Base-by-base conservation (phyloP, 345 rosid genomes). In the Salix koriyanagi region DNA sequence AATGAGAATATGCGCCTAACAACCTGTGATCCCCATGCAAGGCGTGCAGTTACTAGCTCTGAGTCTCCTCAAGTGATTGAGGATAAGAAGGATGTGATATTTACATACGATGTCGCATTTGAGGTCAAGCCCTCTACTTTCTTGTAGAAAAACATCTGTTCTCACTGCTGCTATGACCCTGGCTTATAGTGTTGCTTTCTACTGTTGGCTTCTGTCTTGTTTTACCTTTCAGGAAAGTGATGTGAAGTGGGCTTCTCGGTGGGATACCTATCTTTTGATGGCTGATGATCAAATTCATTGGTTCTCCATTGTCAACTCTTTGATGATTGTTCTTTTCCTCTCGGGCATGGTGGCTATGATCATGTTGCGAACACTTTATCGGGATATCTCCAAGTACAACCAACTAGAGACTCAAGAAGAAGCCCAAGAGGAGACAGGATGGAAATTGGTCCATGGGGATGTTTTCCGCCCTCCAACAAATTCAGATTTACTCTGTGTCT, bases 311-410 rank as follows among this genome's bases (percentile, higher is more conserved):
- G 91, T 94, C 73, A 94, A 94, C 74, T 94, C 98, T 1, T 84
- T 92, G 89, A 94, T 92, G 97, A 92, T 94, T 76, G 95, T 94
- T 70, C 92, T 94, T 73, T 92, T 94, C 90, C 97, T 94, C 62
- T 92, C 97, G 1, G 98, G 98, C 15, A 94, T 94, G 97, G 91
- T 94, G 81, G 98, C 98, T 48, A 94, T 94, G 98, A 94, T 92
- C 75, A 94, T 94, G 98, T 70, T 94, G 73, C 86, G 97, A 64
- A 94, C 97, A 5, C 97, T 94, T 61, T 92, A 90, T 79, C 88
- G 95, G 19, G 98, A 94, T 78, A 92, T 94, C 56, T 92, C 98
- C 67, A 92, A 88, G 86, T 94, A 94, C 87, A 94, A 94, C 85
- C 95, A 94, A 77, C 84, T 94, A 58, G 97, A 94, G 88, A 91